Conservation (phyloP, 2,329 filamentous ascomycete species). For the Aplosporella prunicola region DNA sequence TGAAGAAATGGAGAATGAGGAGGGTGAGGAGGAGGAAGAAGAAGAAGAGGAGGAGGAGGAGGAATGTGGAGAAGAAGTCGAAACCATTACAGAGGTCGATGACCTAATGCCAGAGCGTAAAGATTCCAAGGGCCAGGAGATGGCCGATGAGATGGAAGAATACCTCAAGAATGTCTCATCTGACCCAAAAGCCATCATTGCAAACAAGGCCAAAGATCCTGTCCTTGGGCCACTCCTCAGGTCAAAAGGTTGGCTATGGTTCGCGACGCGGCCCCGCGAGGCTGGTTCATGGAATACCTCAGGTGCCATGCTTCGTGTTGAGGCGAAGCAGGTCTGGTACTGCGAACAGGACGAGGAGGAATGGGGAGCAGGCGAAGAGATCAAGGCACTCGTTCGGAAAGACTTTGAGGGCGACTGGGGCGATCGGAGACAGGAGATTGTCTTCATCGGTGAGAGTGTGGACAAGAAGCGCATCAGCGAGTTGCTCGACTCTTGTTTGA, state of each 20-base stretch:
- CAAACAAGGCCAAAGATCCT: constrained; percentile 46
- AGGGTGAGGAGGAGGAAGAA: constrained; percentile 17
- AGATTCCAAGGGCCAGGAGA: constrained; percentile 1
- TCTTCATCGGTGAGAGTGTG: constrained; percentile 62
- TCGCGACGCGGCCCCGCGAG: constrained; percentile 48
- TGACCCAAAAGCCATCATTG: constrained; percentile 33
- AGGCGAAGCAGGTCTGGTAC: constrained; percentile 50
- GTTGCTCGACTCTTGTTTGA: constrained; percentile 50
- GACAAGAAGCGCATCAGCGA: constrained; percentile 43
- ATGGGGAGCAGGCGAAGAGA: constrained; percentile 41
- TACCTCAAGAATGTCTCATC: constrained; percentile 17
- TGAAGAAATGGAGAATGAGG: constrained; percentile 9
- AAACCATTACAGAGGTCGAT: constrained; percentile 12
- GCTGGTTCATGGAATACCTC: constrained; percentile 55
- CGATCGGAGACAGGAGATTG: constrained; percentile 60
- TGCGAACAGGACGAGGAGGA: constrained; percentile 45
- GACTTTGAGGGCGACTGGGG: constrained; percentile 51
- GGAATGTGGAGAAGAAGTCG: constrained; percentile 14
- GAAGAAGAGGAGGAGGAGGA: constrained; percentile 16
- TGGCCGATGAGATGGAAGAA: constrained; percentile 26
- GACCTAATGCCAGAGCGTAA: constrained; percentile 13
- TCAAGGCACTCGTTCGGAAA: constrained; percentile 38
- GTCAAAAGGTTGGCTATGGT: constrained; percentile 53
- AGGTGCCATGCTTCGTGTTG: constrained; percentile 53
- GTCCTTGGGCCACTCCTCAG: constrained; percentile 49